Conservation (phyloP, 2,329 filamentous ascomycete species). For the Westerdykella aurantiaca region DNA sequence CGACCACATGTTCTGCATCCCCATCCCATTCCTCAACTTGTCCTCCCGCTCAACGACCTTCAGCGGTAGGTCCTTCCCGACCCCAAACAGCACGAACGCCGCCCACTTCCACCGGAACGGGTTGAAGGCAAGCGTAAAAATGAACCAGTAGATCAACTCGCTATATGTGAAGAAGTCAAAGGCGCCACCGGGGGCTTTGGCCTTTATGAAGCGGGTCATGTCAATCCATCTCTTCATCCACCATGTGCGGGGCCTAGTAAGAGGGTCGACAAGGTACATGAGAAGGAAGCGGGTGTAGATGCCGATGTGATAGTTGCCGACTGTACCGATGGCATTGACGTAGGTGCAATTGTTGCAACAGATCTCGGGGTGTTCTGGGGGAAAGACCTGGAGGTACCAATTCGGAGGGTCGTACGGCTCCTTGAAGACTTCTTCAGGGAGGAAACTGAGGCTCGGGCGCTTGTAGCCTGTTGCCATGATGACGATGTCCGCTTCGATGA, state of each 20-base stretch:
- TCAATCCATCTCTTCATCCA: slow-evolving; percentile 87
- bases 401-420: slow-evolving; percentile 73
- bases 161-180: slow-evolving; percentile 90
- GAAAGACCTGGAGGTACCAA: slow-evolving; percentile 86
- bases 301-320: slow-evolving; percentile 58
- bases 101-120: slow-evolving; percentile 91
- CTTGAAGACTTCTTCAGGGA: slow-evolving; percentile 66
- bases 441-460: slow-evolving; percentile 65
- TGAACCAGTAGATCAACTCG: slow-evolving; percentile 80
- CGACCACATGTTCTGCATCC: slow-evolving; percentile 28
- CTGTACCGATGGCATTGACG: slow-evolving; percentile 65
- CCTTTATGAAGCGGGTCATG: slow-evolving; percentile 69
- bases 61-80: slow-evolving; percentile 62
- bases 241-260: slow-evolving; percentile 63
- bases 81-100: slow-evolving; percentile 71
- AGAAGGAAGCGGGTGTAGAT: slow-evolving; percentile 56
- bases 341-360: slow-evolving; percentile 83
- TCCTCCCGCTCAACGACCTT: slow-evolving; percentile 63
- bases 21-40: slow-evolving; percentile 50
- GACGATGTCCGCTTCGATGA: slow-evolving; percentile 67
- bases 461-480: slow-evolving; percentile 81
- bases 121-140: slow-evolving; percentile 71
- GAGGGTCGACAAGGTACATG: slow-evolving; percentile 77
- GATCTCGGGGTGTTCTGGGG: slow-evolving; percentile 64
- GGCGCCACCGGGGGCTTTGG: slow-evolving; percentile 58